phyloP scores from a whole-genome alignment of 352 stramenopile genomes.

The Phytopythium sindhum region DNA sequence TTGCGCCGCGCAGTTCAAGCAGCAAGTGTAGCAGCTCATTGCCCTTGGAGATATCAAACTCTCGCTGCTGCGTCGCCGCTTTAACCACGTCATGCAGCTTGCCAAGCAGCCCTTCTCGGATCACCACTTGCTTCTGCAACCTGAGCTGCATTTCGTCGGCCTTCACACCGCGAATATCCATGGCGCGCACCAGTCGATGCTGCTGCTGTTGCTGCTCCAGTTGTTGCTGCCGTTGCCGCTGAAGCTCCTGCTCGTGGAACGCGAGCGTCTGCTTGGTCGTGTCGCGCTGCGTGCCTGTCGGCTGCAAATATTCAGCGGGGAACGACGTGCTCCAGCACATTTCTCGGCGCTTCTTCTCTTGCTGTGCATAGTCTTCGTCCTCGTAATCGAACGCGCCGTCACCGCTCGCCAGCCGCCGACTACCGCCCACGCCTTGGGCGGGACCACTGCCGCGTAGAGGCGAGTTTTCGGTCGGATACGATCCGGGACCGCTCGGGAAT shows the following conservation, averaged over 20 bases:
- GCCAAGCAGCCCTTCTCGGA: conserved; percentile 56
- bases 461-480: conserved; percentile 35
- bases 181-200: conserved; percentile 5
- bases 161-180: background rate
- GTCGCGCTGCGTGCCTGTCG: conserved; percentile 20
- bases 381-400: conserved; percentile 1
- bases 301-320: conserved; percentile 53
- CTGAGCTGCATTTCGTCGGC: conserved; percentile 18
- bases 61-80: conserved; percentile 18
- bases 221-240: conserved; percentile 16
- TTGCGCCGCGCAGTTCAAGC: conserved; percentile 58
- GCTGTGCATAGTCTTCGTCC: background rate
- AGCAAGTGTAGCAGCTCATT: conserved; percentile 62
- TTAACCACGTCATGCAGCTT: conserved; percentile 43
- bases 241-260: conserved; percentile 47
- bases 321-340: conserved; percentile 72
- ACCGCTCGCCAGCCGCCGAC: background rate
- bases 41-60: conserved; percentile 38
- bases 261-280: conserved; percentile 57
- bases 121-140: conserved; percentile 52
- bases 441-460: conserved; percentile 15
- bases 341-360: conserved; percentile 49
- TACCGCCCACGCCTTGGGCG: background rate
- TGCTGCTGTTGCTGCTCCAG: conserved; percentile 15
- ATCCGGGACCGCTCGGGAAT: conserved; percentile 37